phyloP scores from a whole-genome alignment of 1,284 basidiomycete species.

The Hemileia vastatrix region DNA sequence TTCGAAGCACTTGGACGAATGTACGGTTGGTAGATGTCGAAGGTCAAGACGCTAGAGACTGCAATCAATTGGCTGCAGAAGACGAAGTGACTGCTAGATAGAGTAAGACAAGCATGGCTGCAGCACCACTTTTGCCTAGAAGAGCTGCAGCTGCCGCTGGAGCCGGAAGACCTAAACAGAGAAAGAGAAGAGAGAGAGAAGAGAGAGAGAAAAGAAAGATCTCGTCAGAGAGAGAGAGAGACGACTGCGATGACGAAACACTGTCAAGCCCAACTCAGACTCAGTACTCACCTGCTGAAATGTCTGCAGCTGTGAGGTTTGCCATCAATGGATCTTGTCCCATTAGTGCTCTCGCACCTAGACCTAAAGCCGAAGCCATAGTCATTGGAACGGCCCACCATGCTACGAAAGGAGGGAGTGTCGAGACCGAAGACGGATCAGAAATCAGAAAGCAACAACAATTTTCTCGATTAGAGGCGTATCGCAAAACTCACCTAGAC shows the following conservation, averaged over 20 bases:
- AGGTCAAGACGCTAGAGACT: conserved; percentile 59
- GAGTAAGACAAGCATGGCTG: conserved; percentile 67
- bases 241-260: no score
- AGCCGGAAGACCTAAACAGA: conserved; percentile 32
- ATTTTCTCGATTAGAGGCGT: background rate
- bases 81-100: conserved; percentile 41
- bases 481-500: conserved; percentile 55
- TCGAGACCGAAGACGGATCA: background rate
- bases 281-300: conserved; percentile 22
- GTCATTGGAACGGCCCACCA: conserved; percentile 58
- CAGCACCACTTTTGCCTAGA: conserved; percentile 58
- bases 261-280: background rate
- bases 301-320: no score
- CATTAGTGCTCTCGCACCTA: conserved; percentile 51
- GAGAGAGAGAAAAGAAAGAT: no score
- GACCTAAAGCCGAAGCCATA: conserved; percentile 54
- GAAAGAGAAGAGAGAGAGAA: no score
- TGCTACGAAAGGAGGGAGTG: conserved; percentile 43
- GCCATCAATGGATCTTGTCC: conserved; percentile 32
- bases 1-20: conserved; percentile 55
- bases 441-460: background rate
- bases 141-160: conserved; percentile 68
- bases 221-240: no score
- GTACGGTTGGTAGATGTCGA: conserved; percentile 61
- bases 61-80: no score